These are phyloP conservation scores for Aspergillus ibericus DNA, from an alignment of 2,329 filamentous ascomycete genomes.

Conservation along the genomic window DNA sequence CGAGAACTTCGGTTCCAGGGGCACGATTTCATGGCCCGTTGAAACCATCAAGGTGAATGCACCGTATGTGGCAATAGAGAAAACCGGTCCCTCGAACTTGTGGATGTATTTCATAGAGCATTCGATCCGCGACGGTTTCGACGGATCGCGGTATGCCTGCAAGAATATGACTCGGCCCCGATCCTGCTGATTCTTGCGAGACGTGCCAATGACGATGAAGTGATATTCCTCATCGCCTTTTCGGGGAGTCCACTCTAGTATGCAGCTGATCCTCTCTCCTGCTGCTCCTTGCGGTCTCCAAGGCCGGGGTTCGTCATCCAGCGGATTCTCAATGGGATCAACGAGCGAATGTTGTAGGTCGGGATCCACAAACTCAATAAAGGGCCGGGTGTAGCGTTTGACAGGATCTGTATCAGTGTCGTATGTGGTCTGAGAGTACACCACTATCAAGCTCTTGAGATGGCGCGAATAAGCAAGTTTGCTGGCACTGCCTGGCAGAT, in stretches of 20 bases:
- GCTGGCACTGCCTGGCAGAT: constrained; percentile 43
- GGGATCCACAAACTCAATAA: constrained; percentile 42
- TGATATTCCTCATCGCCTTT: constrained; percentile 40
- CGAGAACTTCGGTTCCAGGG: constrained; percentile 45
- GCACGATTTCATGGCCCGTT: constrained; percentile 45
- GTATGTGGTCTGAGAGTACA: constrained; percentile 37
- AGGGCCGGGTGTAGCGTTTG: constrained; percentile 34
- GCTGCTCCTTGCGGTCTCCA: constrained; percentile 34
- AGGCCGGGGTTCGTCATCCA: constrained; percentile 12
- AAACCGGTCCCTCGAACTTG: constrained; percentile 45
- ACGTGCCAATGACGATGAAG: constrained; percentile 43
- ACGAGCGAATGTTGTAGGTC: constrained; percentile 30
- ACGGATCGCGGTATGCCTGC: constrained; percentile 30
- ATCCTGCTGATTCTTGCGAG: constrained; percentile 29
- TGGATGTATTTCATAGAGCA: constrained; percentile 40
- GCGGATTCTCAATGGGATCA: constrained; percentile 6
- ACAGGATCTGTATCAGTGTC: constrained; percentile 30
- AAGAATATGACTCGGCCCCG: constrained; percentile 42
- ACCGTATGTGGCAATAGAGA: constrained; percentile 55
- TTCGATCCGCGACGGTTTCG: constrained; percentile 29
- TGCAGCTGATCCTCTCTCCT: constrained; percentile 44
- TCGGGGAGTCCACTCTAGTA: constrained; percentile 43
- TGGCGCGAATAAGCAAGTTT: constrained; percentile 48
- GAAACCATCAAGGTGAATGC: constrained; percentile 47
- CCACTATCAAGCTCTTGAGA: constrained; percentile 52